A percentile compares a stretch with the other conserved stretches of the same genome.
These are phyloP conservation scores for Mycosphaerella sp. DNA, from an alignment of 2,329 filamentous ascomycete species.

Conservation along the genomic window DNA sequence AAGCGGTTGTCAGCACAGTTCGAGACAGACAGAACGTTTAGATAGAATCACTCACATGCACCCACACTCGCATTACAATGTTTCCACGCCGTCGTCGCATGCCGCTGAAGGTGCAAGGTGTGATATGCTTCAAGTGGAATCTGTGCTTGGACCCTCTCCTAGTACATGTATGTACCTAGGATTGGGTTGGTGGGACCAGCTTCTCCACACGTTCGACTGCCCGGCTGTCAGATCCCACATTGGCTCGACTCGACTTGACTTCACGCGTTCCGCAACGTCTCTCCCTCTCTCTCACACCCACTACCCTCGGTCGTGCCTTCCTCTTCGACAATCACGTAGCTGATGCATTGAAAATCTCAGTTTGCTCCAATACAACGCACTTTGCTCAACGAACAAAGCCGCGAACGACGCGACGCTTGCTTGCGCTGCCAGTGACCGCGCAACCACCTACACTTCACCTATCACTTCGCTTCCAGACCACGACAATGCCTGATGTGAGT, in stretches of 20 bases:
- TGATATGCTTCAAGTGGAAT: too few relatives aligned
- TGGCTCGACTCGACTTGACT: not conserved
- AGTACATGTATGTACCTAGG: too few relatives aligned
- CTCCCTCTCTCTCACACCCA: not conserved
- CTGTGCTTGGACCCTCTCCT: too few relatives aligned
- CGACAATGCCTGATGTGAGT: constrained; percentile 37
- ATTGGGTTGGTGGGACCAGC: too few relatives aligned
- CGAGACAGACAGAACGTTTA: constrained; percentile 15
- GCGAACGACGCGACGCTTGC: constrained; percentile 2
- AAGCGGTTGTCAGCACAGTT: constrained; percentile 12
- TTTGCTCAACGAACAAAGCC: constrained; percentile 14
- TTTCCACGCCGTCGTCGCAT: too few relatives aligned
- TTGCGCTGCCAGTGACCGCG: constrained; percentile 16
- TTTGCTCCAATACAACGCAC: constrained; percentile 8
- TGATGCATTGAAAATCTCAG: constrained; percentile 12
- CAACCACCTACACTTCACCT: constrained; percentile 11
- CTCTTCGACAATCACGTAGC: constrained; percentile 2
- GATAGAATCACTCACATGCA: constrained; percentile 19
- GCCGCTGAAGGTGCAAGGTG: too few relatives aligned
- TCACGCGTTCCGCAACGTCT: not conserved
- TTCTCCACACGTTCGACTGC: too few relatives aligned
- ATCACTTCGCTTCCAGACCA: not conserved
- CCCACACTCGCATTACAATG: not conserved
- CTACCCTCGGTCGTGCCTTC: not conserved
- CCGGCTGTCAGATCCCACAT: too few relatives aligned